phyloP scores from a whole-genome alignment of 2,329 filamentous ascomycete species.

The Cercospora sojina region DNA sequence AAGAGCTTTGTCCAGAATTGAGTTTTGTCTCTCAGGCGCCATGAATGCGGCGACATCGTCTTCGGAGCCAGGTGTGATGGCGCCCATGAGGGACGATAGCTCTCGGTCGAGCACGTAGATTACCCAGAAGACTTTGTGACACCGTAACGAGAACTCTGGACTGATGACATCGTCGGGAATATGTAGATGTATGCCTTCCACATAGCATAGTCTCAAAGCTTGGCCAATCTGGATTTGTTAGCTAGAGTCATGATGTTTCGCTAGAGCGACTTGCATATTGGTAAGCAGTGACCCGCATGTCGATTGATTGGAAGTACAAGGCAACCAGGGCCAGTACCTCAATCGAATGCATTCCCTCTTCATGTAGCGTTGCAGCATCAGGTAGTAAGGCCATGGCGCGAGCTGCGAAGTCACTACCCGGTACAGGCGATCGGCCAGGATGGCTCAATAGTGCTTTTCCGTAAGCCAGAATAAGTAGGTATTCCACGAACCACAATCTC shows the following conservation, averaged over 20 bases:
- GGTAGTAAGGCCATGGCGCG: conserved; percentile 1
- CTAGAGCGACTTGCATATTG: conserved; percentile 10
- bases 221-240: conserved; percentile 45
- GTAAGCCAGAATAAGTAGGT: conserved; percentile 55
- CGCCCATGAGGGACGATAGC: conserved; percentile 55
- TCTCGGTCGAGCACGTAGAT: conserved; percentile 55
- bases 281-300: conserved; percentile 21
- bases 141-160: conserved; percentile 34
- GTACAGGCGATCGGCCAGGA: conserved; percentile 8
- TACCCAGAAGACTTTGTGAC: conserved; percentile 56
- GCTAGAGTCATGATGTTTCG: neutral
- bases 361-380: conserved; percentile 15
- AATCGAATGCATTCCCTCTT: conserved; percentile 15
- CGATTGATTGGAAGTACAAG: conserved; percentile 21
- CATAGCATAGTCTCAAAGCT: conserved; percentile 44
- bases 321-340: conserved; percentile 19
- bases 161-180: conserved; percentile 15
- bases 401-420: conserved; percentile 40
- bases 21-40: conserved; percentile 8
- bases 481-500: conserved; percentile 55
- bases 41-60: conserved; percentile 50
- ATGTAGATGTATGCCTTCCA: conserved; percentile 16
- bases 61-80: conserved; percentile 52
- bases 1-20: conserved; percentile 13
- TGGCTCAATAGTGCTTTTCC: conserved; percentile 51